Base-by-base conservation (phyloP, 208 protist species). In the Angomonas ambiguus region DNA sequence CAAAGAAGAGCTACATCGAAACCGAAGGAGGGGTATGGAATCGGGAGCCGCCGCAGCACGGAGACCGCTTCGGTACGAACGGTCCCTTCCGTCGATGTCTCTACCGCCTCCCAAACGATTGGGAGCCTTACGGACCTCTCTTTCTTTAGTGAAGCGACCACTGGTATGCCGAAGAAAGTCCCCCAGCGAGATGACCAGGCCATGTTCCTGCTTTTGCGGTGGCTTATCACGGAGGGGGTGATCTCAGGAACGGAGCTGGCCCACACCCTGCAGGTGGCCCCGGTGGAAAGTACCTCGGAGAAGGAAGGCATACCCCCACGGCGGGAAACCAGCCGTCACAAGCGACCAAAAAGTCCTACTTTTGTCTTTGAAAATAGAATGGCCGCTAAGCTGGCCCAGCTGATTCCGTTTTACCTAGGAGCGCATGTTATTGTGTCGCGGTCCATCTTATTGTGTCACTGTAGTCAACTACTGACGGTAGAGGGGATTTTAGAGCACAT, bases 361-460 rank as follows among this genome's bases (percentile, higher is more conserved):
- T 45, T 45, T 45, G 16, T 8, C 8, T 16, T 45, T n/a, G 11
- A 45, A n/a, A 45, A 45, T 16, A 8, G 38, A 5, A 61, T 61
- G 55, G 25, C 55, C 2, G 8, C 33, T 20, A 28, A 34, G 55
- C 67, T 92, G 2, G 71, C 82, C 0, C 53, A 77, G 60, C 28
- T 74, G 1, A 42, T 62, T 5, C 79, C 80, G 0, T 94, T 91
- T 65, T 82, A 80, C 48, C 59, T 91, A 16, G 80, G 78, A 6
- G 76, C 76, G 5, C 88, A 94, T 55, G 56, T 90, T 0, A 22
- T 88, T 22, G 18, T 94, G 22, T 77, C 74, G 1, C 84, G 88
- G 33, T 65, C 75, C 13, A 35, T 94, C 1, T 69, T 91, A 16
- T 35, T 89, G 51, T 71, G 83, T 60, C 74, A 90, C 71, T 77